Conservation (phyloP, 352 stramenopile species). For the Pythium vanterpoolii region DNA sequence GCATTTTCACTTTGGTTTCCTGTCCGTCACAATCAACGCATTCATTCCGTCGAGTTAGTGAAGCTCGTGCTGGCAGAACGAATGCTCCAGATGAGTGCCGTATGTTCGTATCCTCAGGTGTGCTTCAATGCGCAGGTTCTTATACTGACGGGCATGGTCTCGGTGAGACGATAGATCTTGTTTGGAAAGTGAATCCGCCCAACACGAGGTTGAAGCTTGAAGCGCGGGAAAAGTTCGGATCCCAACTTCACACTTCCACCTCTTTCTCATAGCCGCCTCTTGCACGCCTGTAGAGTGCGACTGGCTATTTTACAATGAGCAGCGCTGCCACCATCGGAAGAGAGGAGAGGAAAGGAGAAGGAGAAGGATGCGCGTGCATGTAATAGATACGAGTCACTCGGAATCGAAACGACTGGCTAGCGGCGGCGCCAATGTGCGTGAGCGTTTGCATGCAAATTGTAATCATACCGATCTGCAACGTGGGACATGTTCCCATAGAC, state of each 20-base stretch:
- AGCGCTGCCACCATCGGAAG: too few species aligned
- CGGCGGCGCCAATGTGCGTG: not conserved
- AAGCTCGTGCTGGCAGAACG: not conserved
- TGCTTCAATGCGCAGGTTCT: not conserved
- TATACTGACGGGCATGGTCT: conserved; percentile 2
- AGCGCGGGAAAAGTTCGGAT: too few species aligned
- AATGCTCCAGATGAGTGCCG: not conserved
- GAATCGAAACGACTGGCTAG: not conserved
- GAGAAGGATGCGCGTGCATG: too few species aligned
- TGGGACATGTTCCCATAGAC: not conserved
- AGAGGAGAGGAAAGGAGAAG: too few species aligned
- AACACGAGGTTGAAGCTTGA: too few species aligned
- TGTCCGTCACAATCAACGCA: not conserved
- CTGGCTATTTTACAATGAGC: too few species aligned
- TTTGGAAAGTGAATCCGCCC: not conserved
- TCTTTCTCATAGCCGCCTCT: too few species aligned
- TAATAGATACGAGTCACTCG: too few species aligned
- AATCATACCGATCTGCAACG: not conserved
- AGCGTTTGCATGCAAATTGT: not conserved
- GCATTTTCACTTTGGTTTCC: not conserved
- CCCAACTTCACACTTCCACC: too few species aligned
- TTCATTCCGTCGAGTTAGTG: not conserved
- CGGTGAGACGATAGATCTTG: not conserved
- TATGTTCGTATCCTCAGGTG: not conserved
- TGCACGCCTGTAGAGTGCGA: too few species aligned